phyloP scores from a whole-genome alignment of 2,329 filamentous ascomycete genomes.

The Hymenoscyphus fraxineus region DNA sequence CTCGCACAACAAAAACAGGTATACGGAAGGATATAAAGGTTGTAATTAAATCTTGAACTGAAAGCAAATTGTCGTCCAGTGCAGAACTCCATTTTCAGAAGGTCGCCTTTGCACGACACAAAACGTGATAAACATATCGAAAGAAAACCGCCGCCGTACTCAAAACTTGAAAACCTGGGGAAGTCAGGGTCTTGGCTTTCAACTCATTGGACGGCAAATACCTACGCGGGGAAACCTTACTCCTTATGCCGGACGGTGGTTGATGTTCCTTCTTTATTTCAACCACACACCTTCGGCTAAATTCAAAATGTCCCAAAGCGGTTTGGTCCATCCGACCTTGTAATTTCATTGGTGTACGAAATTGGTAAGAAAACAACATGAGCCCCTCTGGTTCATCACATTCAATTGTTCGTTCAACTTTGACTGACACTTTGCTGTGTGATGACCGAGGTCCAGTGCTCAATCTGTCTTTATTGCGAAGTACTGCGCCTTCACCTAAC shows the following conservation, averaged over 20 bases:
- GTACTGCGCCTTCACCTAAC: background rate
- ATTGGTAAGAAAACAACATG: background rate
- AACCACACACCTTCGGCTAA: slow-evolving; percentile 18
- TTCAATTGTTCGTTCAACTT: slow-evolving; percentile 1
- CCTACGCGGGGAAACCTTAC: slow-evolving; percentile 22
- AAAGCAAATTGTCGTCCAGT: background rate
- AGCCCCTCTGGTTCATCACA: background rate
- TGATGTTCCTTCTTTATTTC: slow-evolving; percentile 12
- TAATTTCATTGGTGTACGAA: background rate
- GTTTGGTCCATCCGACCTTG: background rate
- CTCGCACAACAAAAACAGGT: no score
- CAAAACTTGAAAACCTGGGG: background rate
- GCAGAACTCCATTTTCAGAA: background rate
- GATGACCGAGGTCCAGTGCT: background rate
- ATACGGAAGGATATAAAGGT: background rate
- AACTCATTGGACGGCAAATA: background rate
- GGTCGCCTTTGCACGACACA: background rate
- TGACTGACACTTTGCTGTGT: background rate
- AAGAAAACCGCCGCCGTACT: background rate
- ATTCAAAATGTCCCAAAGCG: slow-evolving; percentile 4
- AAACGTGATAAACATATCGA: background rate
- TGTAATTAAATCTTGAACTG: background rate
- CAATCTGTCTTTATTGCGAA: background rate
- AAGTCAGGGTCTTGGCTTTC: background rate
- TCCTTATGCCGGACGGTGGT: slow-evolving; percentile 19